Conservation (phyloP, 352 stramenopile genomes). For the Phytophthora aleatoria region DNA sequence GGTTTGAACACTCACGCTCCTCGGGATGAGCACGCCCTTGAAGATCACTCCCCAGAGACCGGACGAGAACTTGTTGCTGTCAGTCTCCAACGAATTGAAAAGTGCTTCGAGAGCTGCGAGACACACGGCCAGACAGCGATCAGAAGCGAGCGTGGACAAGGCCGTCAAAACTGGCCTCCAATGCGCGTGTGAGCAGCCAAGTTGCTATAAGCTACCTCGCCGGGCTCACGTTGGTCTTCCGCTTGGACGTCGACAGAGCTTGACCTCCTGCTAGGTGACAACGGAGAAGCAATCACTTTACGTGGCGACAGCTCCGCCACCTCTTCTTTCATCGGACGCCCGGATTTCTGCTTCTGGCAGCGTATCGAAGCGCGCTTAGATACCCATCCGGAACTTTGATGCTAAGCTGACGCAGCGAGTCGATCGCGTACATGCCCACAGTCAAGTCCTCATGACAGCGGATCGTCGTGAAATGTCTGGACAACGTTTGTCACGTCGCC, state of each 20-base stretch:
- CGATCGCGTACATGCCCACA: constrained; percentile 98
- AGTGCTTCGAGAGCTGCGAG: constrained; percentile 73
- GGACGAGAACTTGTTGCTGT: constrained; percentile 73
- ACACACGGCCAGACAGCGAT: constrained; percentile 89
- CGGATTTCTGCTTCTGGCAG: constrained; percentile 72
- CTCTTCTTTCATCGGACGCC: constrained; percentile 62
- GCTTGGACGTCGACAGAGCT: constrained; percentile 34
- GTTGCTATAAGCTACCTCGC: constrained; percentile 62
- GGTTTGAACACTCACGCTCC: no score
- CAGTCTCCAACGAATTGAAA: constrained; percentile 72
- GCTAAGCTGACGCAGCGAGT: constrained; percentile 98
- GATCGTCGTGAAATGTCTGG: constrained; percentile 96
- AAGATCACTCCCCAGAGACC: constrained; percentile 86
- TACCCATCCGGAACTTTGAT: constrained; percentile 93
- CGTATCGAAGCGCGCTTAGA: constrained; percentile 41
- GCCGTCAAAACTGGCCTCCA: constrained; percentile 97
- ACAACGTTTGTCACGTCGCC: constrained; percentile 96
- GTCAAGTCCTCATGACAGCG: constrained; percentile 96
- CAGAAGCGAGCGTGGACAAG: constrained; percentile 91
- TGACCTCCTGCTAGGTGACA: constrained; percentile 35
- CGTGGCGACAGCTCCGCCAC: constrained; percentile 52
- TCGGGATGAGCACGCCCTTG: constrained; percentile 80
- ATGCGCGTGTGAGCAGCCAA: constrained; percentile 69
- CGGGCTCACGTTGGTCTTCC: constrained; percentile 11
- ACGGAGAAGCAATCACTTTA: constrained; percentile 10